Evolutionary conservation across 106 monocot genomes (phyloP), one percentile per base, ranked within the genome.

Genomic region (Dendrobium nobile): DNA sequence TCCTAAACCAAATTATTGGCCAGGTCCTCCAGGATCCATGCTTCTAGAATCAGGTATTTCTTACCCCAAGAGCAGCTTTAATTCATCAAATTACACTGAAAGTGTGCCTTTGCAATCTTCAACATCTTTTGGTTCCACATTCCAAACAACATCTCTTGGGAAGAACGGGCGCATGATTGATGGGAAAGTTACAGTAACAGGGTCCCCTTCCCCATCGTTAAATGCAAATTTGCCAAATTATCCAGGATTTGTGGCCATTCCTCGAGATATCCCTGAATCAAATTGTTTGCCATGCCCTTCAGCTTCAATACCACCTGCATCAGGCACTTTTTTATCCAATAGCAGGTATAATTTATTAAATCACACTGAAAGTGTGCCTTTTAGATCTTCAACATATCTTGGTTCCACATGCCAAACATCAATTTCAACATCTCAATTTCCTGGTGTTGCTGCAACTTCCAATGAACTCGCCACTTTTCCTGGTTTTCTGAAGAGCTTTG

Each of bases 401-500:
- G 41, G 26, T 22, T 45, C 75, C 75, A 41, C 54, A 5, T n/a
- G 9, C 33, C 73, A 74, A 58, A 75, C 54, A 59, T 44, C 43
- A 75, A 65, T 61, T 40, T 44, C 75, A 22, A 5, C 54, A 15
- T 76, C 75, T 76, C 75, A 45, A 41, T 44, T 82, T 61, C 45
- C 58, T 19, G 13, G 75, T 45, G 76, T 45, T 76, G 19, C 31
- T 54, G 44, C 73, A 65, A 19, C 7, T 22, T 47, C 82, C 11
- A 31, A 65, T 7, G 82, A 82, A 45, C 76, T 82, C 28, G n/a
- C 76, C 64, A 55, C 28, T 11, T 82, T 82, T 82, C 82, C 82
- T 59, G 82, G 75, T 44, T 82, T 76, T 67, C 61, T 82, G 43
- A 82, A 82, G 76, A 82, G 82, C 44, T 22, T 81, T 20, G 82